These are phyloP conservation scores for Starmera pachycereana DNA, from an alignment of 805 yeast genomes.

Conservation along the genomic window DNA sequence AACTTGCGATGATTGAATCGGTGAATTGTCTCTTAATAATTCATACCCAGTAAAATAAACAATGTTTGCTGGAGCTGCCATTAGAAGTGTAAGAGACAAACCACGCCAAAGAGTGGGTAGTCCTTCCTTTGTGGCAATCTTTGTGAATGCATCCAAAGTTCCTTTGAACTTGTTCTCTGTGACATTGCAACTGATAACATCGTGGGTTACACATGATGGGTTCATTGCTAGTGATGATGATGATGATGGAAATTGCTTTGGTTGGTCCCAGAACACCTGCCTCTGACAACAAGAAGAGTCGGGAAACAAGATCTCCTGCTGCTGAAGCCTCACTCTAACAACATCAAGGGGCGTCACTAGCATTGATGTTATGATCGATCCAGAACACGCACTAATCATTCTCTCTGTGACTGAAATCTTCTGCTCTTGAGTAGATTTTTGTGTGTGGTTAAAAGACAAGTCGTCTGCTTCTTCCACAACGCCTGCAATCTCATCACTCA, in stretches of 20 bases:
- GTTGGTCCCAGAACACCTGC: slow-evolving; percentile 22
- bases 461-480: slow-evolving; percentile 11
- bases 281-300: slow-evolving; percentile 30
- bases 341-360: slow-evolving; percentile 79
- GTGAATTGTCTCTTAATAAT: slow-evolving; percentile 65
- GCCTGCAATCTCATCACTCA: slow-evolving; percentile 14
- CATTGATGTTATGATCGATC: slow-evolving; percentile 61
- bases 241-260: not conserved
- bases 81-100: slow-evolving; percentile 63
- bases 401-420: slow-evolving; percentile 45
- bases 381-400: slow-evolving; percentile 72
- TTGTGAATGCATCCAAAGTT: slow-evolving; percentile 62
- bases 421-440: slow-evolving; percentile 1
- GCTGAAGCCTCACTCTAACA: slow-evolving; percentile 66
- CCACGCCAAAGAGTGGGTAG: slow-evolving; percentile 79
- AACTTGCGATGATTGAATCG: slow-evolving; percentile 28
- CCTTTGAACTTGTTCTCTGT: slow-evolving; percentile 36
- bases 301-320: slow-evolving; percentile 51
- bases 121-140: slow-evolving; percentile 69
- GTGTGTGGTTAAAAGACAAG: not conserved
- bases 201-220: slow-evolving; percentile 7
- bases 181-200: slow-evolving; percentile 19
- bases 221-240: not conserved
- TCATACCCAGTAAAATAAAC: slow-evolving; percentile 95
- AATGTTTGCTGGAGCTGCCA: slow-evolving; percentile 90